Evolutionary conservation across 1,284 basidiomycete species (phyloP).

Genomic region (Phylloboletellus chloephorus): DNA sequence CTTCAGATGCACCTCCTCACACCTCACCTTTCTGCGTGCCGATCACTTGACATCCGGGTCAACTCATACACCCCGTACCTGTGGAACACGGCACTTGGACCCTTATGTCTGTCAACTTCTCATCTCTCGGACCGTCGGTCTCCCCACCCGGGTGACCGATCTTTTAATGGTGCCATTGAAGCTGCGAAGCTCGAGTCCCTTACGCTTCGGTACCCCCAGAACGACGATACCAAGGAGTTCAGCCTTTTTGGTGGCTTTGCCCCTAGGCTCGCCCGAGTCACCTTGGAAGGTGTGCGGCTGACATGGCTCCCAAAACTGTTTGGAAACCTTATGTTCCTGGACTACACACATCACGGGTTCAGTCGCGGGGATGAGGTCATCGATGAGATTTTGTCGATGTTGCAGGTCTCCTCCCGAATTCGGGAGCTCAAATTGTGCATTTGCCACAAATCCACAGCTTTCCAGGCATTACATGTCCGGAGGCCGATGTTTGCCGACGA

Average conservation of each 20-base stretch:
- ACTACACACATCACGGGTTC: slow-evolving; percentile 59
- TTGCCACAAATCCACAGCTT: slow-evolving; percentile 20
- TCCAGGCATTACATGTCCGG: slow-evolving; percentile 17
- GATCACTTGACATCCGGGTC: slow-evolving; percentile 57
- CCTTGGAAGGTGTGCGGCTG: slow-evolving; percentile 58
- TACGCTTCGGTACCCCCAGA: slow-evolving; percentile 51
- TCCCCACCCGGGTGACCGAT: slow-evolving; percentile 6
- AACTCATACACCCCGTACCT: slow-evolving; percentile 52
- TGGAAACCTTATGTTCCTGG: slow-evolving; percentile 52
- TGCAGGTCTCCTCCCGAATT: slow-evolving; percentile 42
- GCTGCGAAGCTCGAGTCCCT: slow-evolving; percentile 51
- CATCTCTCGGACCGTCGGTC: slow-evolving; percentile 25
- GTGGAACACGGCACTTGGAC: slow-evolving; percentile 57
- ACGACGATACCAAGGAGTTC: slow-evolving; percentile 64
- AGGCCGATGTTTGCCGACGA: slow-evolving; percentile 13
- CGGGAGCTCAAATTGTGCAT: slow-evolving; percentile 43
- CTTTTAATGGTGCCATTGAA: slow-evolving; percentile 10
- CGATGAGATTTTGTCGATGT: slow-evolving; percentile 43
- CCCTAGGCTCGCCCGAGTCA: slow-evolving; percentile 48
- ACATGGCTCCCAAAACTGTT: slow-evolving; percentile 57
- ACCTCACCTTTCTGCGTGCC: slow-evolving; percentile 49
- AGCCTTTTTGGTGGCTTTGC: slow-evolving; percentile 57
- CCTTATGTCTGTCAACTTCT: slow-evolving; percentile 34
- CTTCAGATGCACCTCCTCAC: slow-evolving; percentile 52
- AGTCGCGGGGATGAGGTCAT: slow-evolving; percentile 42